Conservation (phyloP, 2,329 filamentous ascomycete species). For the Metarhizium sp. region DNA sequence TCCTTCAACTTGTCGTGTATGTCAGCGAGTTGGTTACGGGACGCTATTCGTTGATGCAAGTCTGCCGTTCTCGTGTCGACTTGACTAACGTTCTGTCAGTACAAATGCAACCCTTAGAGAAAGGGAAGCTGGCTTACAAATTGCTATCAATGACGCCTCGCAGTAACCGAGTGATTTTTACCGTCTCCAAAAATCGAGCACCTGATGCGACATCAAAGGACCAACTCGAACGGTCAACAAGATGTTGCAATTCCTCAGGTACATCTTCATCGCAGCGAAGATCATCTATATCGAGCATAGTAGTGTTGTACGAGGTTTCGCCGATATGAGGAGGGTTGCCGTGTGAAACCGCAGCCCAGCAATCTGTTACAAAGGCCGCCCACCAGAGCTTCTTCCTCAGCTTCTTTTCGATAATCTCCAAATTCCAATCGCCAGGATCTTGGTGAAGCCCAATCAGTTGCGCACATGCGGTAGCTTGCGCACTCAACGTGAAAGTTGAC, state of each 20-base stretch:
- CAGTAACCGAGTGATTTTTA: slow-evolving; percentile 21
- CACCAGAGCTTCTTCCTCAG: slow-evolving; percentile 37
- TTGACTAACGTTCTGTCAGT: slow-evolving; percentile 14
- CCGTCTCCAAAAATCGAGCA: slow-evolving; percentile 27
- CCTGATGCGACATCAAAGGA: slow-evolving; percentile 24
- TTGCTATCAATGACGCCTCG: slow-evolving; percentile 23
- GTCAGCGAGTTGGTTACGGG: slow-evolving; percentile 13
- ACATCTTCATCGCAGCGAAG: slow-evolving; percentile 33
- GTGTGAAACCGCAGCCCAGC: slow-evolving; percentile 36
- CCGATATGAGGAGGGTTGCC: slow-evolving; percentile 37
- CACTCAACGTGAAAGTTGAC: slow-evolving; percentile 32
- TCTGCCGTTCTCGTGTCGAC: slow-evolving; percentile 12
- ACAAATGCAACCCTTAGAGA: background rate
- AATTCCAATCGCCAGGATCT: slow-evolving; percentile 31
- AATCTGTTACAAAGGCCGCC: slow-evolving; percentile 31
- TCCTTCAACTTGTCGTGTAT: slow-evolving; percentile 22
- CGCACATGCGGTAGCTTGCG: slow-evolving; percentile 33
- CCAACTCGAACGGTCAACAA: slow-evolving; percentile 24
- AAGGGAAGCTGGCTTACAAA: slow-evolving; percentile 17
- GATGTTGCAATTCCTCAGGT: slow-evolving; percentile 19
- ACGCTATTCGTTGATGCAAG: slow-evolving; percentile 9
- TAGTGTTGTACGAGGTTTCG: slow-evolving; percentile 29
- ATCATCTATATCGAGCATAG: slow-evolving; percentile 29
- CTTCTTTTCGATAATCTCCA: slow-evolving; percentile 32
- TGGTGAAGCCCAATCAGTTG: slow-evolving; percentile 37